Conservation (phyloP, 805 yeast genomes). For the Metschnikowia colocasiae region DNA sequence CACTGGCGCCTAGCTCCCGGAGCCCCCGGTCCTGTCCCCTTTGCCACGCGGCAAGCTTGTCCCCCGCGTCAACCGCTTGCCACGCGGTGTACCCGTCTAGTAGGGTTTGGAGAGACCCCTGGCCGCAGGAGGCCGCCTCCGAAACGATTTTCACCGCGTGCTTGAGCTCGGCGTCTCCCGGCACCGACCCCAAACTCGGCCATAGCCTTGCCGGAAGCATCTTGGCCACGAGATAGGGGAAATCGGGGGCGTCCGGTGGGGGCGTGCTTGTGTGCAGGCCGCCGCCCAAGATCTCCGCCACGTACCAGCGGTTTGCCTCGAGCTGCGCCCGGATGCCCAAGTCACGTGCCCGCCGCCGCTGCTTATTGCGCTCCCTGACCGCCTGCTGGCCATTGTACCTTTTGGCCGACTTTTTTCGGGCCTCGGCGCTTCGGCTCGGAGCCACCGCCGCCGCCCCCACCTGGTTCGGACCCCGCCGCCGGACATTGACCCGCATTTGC, state of each 20-base stretch:
- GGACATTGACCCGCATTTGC: conserved; percentile 43
- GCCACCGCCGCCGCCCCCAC: background rate
- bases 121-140: background rate
- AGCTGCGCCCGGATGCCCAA: conserved; percentile 35
- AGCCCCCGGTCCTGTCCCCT: conserved; percentile 5
- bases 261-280: background rate
- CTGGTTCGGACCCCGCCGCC: background rate
- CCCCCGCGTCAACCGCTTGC: background rate
- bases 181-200: conserved; percentile 8
- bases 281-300: background rate
- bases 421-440: conserved; percentile 1
- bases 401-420: background rate
- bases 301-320: conserved; percentile 12
- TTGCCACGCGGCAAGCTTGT: conserved; percentile 6
- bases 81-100: conserved; percentile 5
- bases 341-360: conserved; percentile 45
- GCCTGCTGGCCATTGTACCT: conserved; percentile 44
- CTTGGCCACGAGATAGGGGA: conserved; percentile 8
- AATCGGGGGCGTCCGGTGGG: background rate
- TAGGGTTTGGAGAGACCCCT: background rate
- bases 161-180: conserved; percentile 6
- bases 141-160: background rate
- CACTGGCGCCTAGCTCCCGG: conserved; percentile 4
- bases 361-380: conserved; percentile 45
- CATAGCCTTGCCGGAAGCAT: conserved; percentile 7